A percentile compares a stretch with the other conserved stretches of the same genome.
phyloP scores from a whole-genome alignment of 2,329 filamentous ascomycete genomes.

The Clonostachys rhizophaga region DNA sequence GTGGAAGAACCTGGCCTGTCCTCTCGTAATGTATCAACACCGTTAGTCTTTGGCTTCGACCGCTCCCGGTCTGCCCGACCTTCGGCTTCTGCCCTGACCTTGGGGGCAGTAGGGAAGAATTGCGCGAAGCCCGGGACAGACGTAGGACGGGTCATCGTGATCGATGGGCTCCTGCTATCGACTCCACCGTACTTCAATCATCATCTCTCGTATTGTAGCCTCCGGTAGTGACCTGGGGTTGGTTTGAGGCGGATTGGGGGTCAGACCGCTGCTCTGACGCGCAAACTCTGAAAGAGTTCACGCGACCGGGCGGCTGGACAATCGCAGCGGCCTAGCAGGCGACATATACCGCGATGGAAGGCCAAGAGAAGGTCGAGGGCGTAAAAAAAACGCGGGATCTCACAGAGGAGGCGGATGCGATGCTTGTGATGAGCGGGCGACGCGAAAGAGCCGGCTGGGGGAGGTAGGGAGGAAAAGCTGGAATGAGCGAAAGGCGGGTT shows the following conservation, averaged over 20 bases:
- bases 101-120: slow-evolving; percentile 79
- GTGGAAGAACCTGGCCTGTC: slow-evolving; percentile 4
- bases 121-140: slow-evolving; percentile 74
- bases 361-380: background rate
- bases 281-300: slow-evolving; percentile 22
- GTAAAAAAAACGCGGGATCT: background rate
- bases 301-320: slow-evolving; percentile 27
- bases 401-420: background rate
- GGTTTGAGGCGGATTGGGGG: slow-evolving; percentile 3
- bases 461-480: no score
- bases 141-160: slow-evolving; percentile 74
- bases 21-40: slow-evolving; percentile 13
- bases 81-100: slow-evolving; percentile 45
- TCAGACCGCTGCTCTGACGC: slow-evolving; percentile 3
- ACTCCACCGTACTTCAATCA: slow-evolving; percentile 49
- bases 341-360: background rate
- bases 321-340: slow-evolving; percentile 12
- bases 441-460: no score
- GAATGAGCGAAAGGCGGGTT: no score
- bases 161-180: slow-evolving; percentile 42
- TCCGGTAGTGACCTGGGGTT: background rate
- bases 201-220: slow-evolving; percentile 38
- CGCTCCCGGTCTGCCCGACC: slow-evolving; percentile 25
- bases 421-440: background rate
- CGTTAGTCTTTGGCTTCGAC: slow-evolving; percentile 14